These are phyloP conservation scores for Graphiopsis chlorocephala DNA, from an alignment of 2,329 filamentous ascomycete genomes.

Conservation along the genomic window DNA sequence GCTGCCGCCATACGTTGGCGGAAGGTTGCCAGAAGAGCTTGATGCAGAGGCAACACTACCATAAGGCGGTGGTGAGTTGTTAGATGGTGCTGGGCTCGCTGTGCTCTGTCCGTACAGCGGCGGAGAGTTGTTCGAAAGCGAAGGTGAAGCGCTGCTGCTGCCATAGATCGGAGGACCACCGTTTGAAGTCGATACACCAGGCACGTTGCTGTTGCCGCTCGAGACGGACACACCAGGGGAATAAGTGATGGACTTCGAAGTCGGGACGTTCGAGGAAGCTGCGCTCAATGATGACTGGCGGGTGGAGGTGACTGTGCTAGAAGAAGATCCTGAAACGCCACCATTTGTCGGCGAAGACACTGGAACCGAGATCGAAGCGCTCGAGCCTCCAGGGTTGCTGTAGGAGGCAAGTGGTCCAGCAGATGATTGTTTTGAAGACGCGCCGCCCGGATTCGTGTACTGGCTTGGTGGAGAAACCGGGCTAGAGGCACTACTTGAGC, in stretches of 20 bases:
- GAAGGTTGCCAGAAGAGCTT: not conserved
- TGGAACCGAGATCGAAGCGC: not conserved
- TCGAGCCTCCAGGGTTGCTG: not conserved
- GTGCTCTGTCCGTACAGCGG: constrained; percentile 4
- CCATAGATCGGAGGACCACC: not conserved
- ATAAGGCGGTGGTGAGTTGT: constrained; percentile 1
- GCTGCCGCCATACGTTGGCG: constrained; percentile 7
- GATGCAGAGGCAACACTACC: not conserved
- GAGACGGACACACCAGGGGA: not conserved
- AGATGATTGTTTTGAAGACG: not conserved
- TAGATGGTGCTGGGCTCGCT: not conserved
- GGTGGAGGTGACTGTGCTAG: not conserved
- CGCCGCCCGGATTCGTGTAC: constrained; percentile 1
- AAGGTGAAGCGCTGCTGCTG: not conserved
- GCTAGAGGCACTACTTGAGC: not conserved
- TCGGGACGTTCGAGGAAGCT: not conserved
- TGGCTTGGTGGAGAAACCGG: not conserved
- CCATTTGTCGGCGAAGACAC: not conserved
- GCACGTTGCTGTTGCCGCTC: not conserved
- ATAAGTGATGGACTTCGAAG: not conserved
- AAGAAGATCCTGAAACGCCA: not conserved
- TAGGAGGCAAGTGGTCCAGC: constrained; percentile 3
- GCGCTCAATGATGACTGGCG: not conserved
- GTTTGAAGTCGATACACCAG: not conserved
- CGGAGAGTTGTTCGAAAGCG: not conserved